Base-by-base conservation (phyloP, 2,329 filamentous ascomycete species). In the Fulvia fulva region DNA sequence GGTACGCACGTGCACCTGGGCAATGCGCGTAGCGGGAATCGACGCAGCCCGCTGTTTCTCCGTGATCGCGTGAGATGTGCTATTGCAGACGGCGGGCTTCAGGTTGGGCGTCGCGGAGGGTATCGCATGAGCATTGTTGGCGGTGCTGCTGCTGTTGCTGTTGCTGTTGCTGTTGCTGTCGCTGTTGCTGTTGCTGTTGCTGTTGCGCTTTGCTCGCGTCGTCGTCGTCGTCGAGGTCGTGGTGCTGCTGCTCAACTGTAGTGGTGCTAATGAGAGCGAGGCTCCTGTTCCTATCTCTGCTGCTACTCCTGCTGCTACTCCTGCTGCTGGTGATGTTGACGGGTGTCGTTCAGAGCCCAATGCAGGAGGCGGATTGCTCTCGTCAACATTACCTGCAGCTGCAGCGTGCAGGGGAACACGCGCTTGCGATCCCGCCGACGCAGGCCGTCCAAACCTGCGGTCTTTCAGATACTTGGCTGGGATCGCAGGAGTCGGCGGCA, bases 1-100 rank as follows among this genome's bases (percentile, higher is more conserved):
- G 53, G 53, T 55, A 30, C 30, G 45, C 44, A 50, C 43, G 53
- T 55, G 21, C 53, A 49, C 44, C 26, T 50, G 46, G 25, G 25
- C n/a, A 7, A 32, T 30, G 23, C 21, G 51, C 22, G 51, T 26
- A 3, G 30, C 45, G 12, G 51, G 41, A 1, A 44, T 21, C 12
- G 51, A 53, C 21, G 44, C 34, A 26, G 51, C 22, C 51, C 51
- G 51, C 32, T 43, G 34, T 43, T 53, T 30, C 23, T 53, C 51
- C 51, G 51, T 4, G 34, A 28, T 21, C 14, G 22, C 21, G 51
- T 14, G 23, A 49, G 8, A 11, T 6, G n/a, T 26, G 9, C 45
- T 47, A 32, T 32, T 21, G 8, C 47, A 11, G 25, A 30, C 26
- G n/a, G 26, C 26, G 44, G 44, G 12, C 9, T 47, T 47, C 3